These are phyloP conservation scores for Xylaria arbuscula DNA, from an alignment of 2,329 filamentous ascomycete species.

Conservation along the genomic window DNA sequence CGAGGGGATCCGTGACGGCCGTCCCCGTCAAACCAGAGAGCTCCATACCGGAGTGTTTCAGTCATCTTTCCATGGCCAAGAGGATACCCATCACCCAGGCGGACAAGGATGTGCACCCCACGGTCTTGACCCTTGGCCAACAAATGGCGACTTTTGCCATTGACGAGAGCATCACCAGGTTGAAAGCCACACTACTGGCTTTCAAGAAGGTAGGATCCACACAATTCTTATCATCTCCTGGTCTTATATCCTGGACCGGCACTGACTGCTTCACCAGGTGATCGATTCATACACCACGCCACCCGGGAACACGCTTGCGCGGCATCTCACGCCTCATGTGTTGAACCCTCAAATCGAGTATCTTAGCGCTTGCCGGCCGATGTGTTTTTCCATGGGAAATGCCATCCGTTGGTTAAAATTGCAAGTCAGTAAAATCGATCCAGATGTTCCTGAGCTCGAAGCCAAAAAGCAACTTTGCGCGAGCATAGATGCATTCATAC, in stretches of 20 bases:
- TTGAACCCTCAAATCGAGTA: slow-evolving; percentile 97
- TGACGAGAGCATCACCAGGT: slow-evolving; percentile 87
- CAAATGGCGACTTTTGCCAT: slow-evolving; percentile 91
- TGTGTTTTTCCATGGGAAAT: slow-evolving; percentile 97
- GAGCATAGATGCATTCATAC: slow-evolving; percentile 88
- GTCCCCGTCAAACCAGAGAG: slow-evolving; percentile 67
- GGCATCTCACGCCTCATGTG: slow-evolving; percentile 90
- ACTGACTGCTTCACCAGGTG: slow-evolving; percentile 65
- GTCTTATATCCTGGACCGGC: background rate
- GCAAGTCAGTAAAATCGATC: slow-evolving; percentile 89
- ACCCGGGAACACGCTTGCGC: slow-evolving; percentile 81
- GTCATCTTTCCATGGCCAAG: slow-evolving; percentile 79
- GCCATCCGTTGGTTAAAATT: slow-evolving; percentile 95
- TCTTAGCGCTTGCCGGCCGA: slow-evolving; percentile 90
- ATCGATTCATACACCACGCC: slow-evolving; percentile 95
- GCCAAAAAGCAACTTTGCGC: slow-evolving; percentile 83
- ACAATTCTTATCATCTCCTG: background rate
- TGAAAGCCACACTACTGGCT: slow-evolving; percentile 86
- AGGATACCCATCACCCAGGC: slow-evolving; percentile 66
- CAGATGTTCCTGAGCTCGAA: slow-evolving; percentile 81
- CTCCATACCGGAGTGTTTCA: slow-evolving; percentile 78
- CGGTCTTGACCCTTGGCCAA: slow-evolving; percentile 84
- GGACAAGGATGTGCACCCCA: slow-evolving; percentile 85
- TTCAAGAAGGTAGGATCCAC: slow-evolving; percentile 79
- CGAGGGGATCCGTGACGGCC: slow-evolving; percentile 53